Base-by-base conservation (phyloP, 2,329 filamentous ascomycete genomes). In the Aspergillus luchuensis region DNA sequence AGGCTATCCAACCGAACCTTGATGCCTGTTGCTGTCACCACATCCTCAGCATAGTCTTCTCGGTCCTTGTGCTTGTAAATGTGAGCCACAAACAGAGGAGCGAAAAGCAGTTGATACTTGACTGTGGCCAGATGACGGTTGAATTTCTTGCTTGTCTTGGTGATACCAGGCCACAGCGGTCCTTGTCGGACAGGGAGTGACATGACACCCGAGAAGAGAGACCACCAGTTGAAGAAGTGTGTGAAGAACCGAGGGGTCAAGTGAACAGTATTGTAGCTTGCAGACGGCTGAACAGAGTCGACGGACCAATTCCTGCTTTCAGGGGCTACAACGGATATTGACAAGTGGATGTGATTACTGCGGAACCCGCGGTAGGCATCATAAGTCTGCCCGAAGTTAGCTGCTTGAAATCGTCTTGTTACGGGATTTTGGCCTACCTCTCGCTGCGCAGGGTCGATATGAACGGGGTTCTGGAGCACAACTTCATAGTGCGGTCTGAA, bases 61-160 rank as follows among this genome's bases (percentile, higher is more conserved):
- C 87, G 87, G 71, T 99, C 95, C 74, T 97, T 97, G 80, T 99
- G 95, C 76, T 97, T 98, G 80, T 99, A 99, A 33, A 99, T 92
- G 70, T 99, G 95, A 68, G 93, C 96, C 64, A 99, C 86, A 75
- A 96, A 99, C 2, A 99, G 80, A 0, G 95, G 95, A 2, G 95
- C 96, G 15, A 99, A 82, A 3, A 98, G 84, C 21, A 99, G 80
- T 64, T 94, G 97, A 79, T 98, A 98, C 81, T 99, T 99, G 81
- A 99, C 93, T 8, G 96, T 99, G n/a, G 92, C 94, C 63, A 99
- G 81, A 77, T 99, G 96, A 53, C 95, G 87, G 13, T 94, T 94
- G 74, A 99, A 99, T 74, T 99, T 99, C 80, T 99, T 99, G 82
- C 92, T 97, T 49, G 92, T 95, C 81, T 97, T 97, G 68, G 97